Evolutionary conservation across 202 grass and related monocot genomes (phyloP), one percentile per base, ranked within the genome.

Genomic region (Tripidium arundinaceum): DNA sequence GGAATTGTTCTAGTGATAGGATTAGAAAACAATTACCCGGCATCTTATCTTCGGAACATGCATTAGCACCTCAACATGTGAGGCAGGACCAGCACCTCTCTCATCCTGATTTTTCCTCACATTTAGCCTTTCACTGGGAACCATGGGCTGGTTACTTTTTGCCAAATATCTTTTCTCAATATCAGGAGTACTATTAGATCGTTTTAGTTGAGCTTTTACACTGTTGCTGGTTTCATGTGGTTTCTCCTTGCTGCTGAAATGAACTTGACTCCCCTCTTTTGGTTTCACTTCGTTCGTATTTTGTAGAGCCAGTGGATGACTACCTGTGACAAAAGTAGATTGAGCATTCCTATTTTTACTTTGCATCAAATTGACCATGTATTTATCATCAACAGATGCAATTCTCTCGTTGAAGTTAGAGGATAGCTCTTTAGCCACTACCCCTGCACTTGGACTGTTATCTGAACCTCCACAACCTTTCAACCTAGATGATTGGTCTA

Each of bases 311-410:
- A 86, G 85, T 64, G 73, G 77, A 76, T 79, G 81, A 72, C 79
- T 87, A 59, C 86, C 70, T 54, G 77, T 41, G 62, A 74, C 83
- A 21, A 74, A 79, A 54, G 60, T 89, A 55, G 84, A 92, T 65
- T 77, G 87, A 67, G 65, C 65, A 90, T 89, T 94, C 62, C 75
- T 84, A 77, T 81, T 77, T 54, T 81, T 77, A 76, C 77, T 84
- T 72, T 94, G 91, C 96, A 98, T 95, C 86, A 98, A 80, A 76
- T 98, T 85, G 70, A 90, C 88, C 92, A 95, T 95, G 80, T 95
- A 98, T 82, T 91, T 95, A 84, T 98, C 92, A 89, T 98, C 96
- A 84, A 93, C 86, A 74, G 72, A 72, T 78, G 83, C 80, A 70
- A 95, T 87, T 68, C 84, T 98, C 63, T 95, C 83, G 24, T 93